A percentile compares a stretch with the other conserved stretches of the same genome.
Evolutionary conservation across 2,329 filamentous ascomycete genomes (phyloP).

Genomic region (Ophiostoma novo-ulmi): DNA sequence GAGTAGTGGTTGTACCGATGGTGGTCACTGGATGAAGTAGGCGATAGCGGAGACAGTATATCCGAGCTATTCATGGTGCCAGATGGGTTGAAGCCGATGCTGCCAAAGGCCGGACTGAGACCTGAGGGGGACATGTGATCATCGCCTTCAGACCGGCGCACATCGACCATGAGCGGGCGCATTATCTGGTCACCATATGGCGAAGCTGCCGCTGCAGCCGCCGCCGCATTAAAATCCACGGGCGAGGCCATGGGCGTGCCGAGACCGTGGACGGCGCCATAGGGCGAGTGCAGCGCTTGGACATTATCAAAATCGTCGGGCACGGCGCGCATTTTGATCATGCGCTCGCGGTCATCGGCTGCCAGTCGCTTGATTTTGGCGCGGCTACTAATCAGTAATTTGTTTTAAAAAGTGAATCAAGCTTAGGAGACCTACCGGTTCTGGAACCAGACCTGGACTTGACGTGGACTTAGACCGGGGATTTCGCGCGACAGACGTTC

Average conservation of each 20-base stretch:
- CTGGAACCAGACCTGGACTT: slow-evolving; percentile 98
- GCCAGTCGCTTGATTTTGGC: slow-evolving; percentile 68
- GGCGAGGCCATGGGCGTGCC: slow-evolving; percentile 46
- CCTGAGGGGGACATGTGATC: slow-evolving; percentile 54
- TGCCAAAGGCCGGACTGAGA: slow-evolving; percentile 62
- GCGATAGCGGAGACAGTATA: slow-evolving; percentile 53
- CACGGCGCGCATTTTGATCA: slow-evolving; percentile 67
- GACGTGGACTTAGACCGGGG: slow-evolving; percentile 80
- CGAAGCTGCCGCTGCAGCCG: slow-evolving; percentile 16
- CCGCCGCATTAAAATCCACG: slow-evolving; percentile 34
- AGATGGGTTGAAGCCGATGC: slow-evolving; percentile 58
- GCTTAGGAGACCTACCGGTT: slow-evolving; percentile 66
- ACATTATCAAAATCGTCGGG: slow-evolving; percentile 67
- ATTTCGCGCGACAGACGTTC: slow-evolving; percentile 86
- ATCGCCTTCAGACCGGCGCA: slow-evolving; percentile 25
- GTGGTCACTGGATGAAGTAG: slow-evolving; percentile 39
- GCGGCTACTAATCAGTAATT: slow-evolving; percentile 38
- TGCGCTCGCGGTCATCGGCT: slow-evolving; percentile 63
- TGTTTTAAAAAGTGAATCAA: background rate
- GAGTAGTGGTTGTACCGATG: slow-evolving; percentile 46
- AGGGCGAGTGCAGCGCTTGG: slow-evolving; percentile 62
- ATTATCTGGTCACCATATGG: background rate
- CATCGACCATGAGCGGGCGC: slow-evolving; percentile 3
- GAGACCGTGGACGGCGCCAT: slow-evolving; percentile 55
- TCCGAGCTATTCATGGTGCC: slow-evolving; percentile 46